phyloP scores from a whole-genome alignment of 164 flowering plant species.

The Vitis rupestris region DNA sequence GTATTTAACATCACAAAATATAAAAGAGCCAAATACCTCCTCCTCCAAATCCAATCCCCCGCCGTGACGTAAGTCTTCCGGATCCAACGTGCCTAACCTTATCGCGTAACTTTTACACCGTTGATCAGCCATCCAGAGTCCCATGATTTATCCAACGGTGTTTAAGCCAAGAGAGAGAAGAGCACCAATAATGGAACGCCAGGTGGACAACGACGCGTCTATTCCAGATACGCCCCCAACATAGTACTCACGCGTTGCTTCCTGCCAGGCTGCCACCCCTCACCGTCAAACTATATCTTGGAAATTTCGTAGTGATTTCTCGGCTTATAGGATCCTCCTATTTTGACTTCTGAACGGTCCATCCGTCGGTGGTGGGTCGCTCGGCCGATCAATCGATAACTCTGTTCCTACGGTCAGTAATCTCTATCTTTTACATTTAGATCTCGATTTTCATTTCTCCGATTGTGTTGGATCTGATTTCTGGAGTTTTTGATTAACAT shows the following conservation, averaged over 20 bases:
- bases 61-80: no score
- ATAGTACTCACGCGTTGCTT: neutral
- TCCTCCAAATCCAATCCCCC: no score
- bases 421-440: no score
- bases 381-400: neutral
- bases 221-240: slow-evolving; percentile 1
- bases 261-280: neutral
- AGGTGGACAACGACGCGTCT: neutral
- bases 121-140: no score
- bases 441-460: no score
- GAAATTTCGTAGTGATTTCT: neutral
- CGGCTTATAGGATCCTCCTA: neutral
- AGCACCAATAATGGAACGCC: neutral
- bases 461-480: no score
- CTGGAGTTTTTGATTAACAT: no score
- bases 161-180: neutral
- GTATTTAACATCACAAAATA: no score
- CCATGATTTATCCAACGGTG: neutral
- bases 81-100: no score
- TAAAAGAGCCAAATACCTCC: no score
- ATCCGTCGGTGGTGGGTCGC: neutral
- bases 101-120: neutral
- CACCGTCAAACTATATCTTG: neutral
- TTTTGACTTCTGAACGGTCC: neutral
- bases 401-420: no score